phyloP scores from a whole-genome alignment of 2,329 filamentous ascomycete genomes.

The Tolypocladium cylindrosporum region DNA sequence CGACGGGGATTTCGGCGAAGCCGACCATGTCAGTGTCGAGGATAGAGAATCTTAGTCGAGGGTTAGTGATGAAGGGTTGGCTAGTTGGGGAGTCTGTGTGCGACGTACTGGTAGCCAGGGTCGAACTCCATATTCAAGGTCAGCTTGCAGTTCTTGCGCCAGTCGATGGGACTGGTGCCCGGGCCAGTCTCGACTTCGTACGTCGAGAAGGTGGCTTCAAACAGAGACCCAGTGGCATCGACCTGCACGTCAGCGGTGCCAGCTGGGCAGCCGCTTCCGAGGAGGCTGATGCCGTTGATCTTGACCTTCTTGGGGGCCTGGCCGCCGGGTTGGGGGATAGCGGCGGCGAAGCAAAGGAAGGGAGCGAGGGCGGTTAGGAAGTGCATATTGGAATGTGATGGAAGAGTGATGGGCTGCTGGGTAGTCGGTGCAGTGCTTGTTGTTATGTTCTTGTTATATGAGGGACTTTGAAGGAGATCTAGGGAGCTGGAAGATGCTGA shows the following conservation, averaged over 20 bases:
- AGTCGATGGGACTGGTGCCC: constrained; percentile 9
- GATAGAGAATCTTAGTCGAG: constrained; percentile 11
- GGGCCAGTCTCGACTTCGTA: constrained; percentile 15
- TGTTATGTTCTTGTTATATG: rapidly evolving
- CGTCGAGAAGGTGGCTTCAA: constrained; percentile 15
- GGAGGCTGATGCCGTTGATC: constrained; percentile 10
- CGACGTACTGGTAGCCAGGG: constrained; percentile 13
- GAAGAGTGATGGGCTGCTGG: neutral
- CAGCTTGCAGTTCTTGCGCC: constrained; percentile 18
- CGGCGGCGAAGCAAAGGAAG: constrained; percentile 3
- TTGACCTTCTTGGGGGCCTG: constrained; percentile 5
- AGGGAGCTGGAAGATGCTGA: neutral
- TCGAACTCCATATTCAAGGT: constrained; percentile 14
- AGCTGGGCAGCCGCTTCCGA: constrained; percentile 14
- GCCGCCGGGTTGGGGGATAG: neutral
- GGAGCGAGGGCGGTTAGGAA: neutral
- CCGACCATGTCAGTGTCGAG: constrained; percentile 15
- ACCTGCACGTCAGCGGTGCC: constrained; percentile 13
- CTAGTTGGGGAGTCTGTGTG: neutral
- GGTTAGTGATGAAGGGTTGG: neutral
- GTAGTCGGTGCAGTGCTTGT: neutral
- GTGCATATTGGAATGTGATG: neutral
- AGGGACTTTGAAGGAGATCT: neutral
- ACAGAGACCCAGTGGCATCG: constrained; percentile 12
- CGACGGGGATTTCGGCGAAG: constrained; percentile 14